Evolutionary conservation across 768 basidiomycete genomes (phyloP), one percentile per base, ranked within the genome.

Genomic region (Trametes meyenii): DNA sequence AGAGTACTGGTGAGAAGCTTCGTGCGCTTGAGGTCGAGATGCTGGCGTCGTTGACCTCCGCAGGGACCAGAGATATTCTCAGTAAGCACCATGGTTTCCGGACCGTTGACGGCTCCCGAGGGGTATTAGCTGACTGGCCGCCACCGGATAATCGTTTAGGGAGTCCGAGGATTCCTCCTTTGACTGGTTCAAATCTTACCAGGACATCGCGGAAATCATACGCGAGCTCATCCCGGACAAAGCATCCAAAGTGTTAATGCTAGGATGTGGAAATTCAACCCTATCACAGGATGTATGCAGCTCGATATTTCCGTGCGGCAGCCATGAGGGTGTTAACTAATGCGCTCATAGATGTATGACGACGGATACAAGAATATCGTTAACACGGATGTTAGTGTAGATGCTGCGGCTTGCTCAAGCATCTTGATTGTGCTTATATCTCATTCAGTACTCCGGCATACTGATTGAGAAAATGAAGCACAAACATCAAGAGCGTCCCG

Each of bases 131-230:
- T 44, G 39, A 51, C 58, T 24, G 23, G 21, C 35, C 16, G 39
- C 42, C 26, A 51, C 24, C 43, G 42, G 24, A n/a, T 51, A 40
- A 13, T 59, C 44, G 50, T 38, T 60, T 66, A 90, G 89, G 67
- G 86, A 89, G 72, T 69, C 78, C 5, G 76, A 80, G 17, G 83
- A 84, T n/a, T 75, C 75, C 4, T 77, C 82, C 6, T 93, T 90
- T 63, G 92, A 94, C 74, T 94, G 92, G 92, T 93, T 93, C 78
- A 93, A 92, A 71, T 85, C 86, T 10, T 94, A 93, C 67, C 71
- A 73, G 2, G 91, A 94, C 58, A 77, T 94, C n/a, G 81, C 86
- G 7, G 73, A 80, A 50, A 73, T 87, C 19, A 72, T 94, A 19
- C 79, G 80, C 42, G 81, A 81, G 36, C 75, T 88, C 35, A 81